Base-by-base conservation (phyloP, 352 stramenopile genomes). In the Phytophthora hybrid region DNA sequence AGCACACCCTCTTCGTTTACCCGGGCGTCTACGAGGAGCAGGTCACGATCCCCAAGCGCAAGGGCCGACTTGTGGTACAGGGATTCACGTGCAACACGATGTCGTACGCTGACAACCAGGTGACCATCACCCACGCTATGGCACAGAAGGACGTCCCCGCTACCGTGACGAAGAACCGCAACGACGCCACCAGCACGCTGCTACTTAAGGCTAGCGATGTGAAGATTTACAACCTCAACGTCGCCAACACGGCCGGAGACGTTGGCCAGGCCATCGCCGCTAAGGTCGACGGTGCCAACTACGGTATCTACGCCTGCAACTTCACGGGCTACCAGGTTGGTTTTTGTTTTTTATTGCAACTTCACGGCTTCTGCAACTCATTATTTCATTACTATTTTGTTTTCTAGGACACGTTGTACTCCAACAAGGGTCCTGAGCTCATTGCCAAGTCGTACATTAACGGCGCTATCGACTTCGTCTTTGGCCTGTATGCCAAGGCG, bases 401-500 rank as follows among this genome's bases (percentile, higher is more conserved):
- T 44, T 44, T 14, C 49, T n/a, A 55, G 26, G 52, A 58, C 52
- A 58, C 52, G 10, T 5, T 37, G 6, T 58, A 37, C 23, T 21
- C 52, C 23, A 58, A 58, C 52, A 58, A 58, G 52, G 52, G 52
- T 21, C 19, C 13, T 7, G 52, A 58, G 52, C 52, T 58, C 21
- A 31, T 39, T 37, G 52, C 52, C 8, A 21, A 37, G 21, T 39
- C 52, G 26, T 58, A 58, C 52, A 58, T 58, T 13, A 58, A 26
- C 21, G 52, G 52, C 14, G 52, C 52, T 19, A 37, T 58, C n/a
- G 52, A 58, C 52, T 58, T 58, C 52, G n/a, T 58, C 26, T 58
- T 58, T 14, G 52, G 52, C 13, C 52, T 31, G 5, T 21, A 37
- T 9, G 19, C 21, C 9, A 19, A 39, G 52, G 52, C 52, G 21